These are phyloP conservation scores for Peronospora belbahrii DNA, from an alignment of 352 stramenopile species.

Conservation along the genomic window DNA sequence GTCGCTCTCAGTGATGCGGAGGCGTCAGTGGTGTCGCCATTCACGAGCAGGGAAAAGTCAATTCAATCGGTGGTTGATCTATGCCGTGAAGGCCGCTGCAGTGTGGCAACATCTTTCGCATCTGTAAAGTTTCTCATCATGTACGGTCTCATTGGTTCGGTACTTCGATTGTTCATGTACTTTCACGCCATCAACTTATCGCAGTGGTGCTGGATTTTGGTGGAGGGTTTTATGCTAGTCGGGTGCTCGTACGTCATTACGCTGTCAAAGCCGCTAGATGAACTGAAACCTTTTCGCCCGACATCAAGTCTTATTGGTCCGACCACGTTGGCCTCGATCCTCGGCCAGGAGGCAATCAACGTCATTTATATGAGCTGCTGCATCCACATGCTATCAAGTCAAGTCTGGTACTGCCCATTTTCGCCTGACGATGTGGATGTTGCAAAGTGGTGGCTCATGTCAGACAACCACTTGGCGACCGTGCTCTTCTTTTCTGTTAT, in stretches of 20 bases:
- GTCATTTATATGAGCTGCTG: conserved; percentile 32
- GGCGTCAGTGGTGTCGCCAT: conserved; percentile 81
- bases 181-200: conserved; percentile 66
- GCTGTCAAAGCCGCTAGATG: conserved; percentile 40
- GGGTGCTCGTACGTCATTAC: conserved; percentile 65
- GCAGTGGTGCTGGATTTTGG: conserved; percentile 67
- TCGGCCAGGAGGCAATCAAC: conserved; percentile 50
- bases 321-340: conserved; percentile 32
- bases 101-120: conserved; percentile 75
- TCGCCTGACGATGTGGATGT: conserved; percentile 30
- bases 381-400: conserved; percentile 24
- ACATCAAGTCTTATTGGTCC: conserved; percentile 58
- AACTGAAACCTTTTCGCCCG: conserved; percentile 14
- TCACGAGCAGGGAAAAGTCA: conserved; percentile 82
- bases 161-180: conserved; percentile 59
- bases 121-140: conserved; percentile 86
- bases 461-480: conserved; percentile 36
- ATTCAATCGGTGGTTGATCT: conserved; percentile 79
- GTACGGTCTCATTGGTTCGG: conserved; percentile 73
- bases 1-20: conserved; percentile 87
- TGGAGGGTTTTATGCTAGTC: conserved; percentile 56
- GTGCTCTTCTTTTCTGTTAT: conserved; percentile 25
- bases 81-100: conserved; percentile 79
- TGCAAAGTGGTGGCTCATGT: conserved; percentile 41
- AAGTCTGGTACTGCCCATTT: conserved; percentile 41